Percentiles rank a stretch among this genome's conserved stretches.
phyloP scores from a whole-genome alignment of 192 early-diverging fungal species.

The Polychytrium aggregatum region DNA sequence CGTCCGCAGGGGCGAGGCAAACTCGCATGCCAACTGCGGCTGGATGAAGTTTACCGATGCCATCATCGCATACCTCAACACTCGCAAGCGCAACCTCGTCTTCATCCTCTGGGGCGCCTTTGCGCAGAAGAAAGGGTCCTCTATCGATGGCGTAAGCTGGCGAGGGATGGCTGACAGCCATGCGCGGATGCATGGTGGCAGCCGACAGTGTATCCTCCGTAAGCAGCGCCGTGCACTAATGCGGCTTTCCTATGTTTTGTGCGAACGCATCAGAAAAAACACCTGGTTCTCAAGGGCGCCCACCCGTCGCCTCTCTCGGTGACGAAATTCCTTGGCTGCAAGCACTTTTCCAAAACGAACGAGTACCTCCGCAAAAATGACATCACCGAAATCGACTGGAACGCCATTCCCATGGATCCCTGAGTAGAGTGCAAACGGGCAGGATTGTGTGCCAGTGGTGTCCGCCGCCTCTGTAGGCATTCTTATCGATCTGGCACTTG shows the following conservation, averaged over 20 bases:
- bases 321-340: constrained; percentile 69
- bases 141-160: constrained; percentile 42
- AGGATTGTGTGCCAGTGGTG: no score
- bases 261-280: constrained; percentile 36
- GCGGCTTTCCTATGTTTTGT: background rate
- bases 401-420: constrained; percentile 11
- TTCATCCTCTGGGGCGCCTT: constrained; percentile 91
- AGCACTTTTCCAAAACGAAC: constrained; percentile 82
- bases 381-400: constrained; percentile 57
- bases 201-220: no score
- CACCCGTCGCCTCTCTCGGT: constrained; percentile 89
- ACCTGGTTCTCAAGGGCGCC: constrained; percentile 71
- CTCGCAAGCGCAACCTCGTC: constrained; percentile 50
- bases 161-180: background rate
- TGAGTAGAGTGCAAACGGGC: no score
- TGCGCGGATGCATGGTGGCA: background rate
- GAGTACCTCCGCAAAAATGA: constrained; percentile 58
- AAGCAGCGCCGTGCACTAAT: no score
- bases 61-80: constrained; percentile 62
- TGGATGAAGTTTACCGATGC: constrained; percentile 86
- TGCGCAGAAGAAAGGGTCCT: constrained; percentile 74
- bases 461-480: no score
- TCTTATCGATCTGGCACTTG: no score
- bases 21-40: constrained; percentile 67
- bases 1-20: constrained; percentile 66